Base-by-base conservation (phyloP, 2,329 filamentous ascomycete genomes). In the Microsporum canis region DNA sequence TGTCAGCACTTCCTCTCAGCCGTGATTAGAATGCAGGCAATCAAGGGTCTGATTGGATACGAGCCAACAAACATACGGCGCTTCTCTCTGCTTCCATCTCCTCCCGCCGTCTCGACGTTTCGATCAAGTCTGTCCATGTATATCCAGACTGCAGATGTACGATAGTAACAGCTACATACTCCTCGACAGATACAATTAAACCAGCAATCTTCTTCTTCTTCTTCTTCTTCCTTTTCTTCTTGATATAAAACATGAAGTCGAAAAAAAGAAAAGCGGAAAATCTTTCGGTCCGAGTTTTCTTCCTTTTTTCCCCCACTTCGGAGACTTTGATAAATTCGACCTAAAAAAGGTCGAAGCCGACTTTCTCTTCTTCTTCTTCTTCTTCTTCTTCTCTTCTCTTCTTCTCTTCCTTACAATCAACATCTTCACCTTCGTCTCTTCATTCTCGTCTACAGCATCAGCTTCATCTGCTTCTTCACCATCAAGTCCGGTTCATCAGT, bases 361-460 rank as follows among this genome's bases (percentile, higher is more conserved):
- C 7, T 27, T 47, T 33, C 27, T 53, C 47, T 34, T 27, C 47
- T 14, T 53, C 29, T 33, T 34, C 29, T 34, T 34, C 47, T 27
- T 53, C 47, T 34, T 34, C 29, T 5, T 34, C 47, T 12, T 51
- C 47, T 31, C 60, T 62, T 57, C 58, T 65, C 47, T 36, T 60
- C 38, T 58, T 60, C 49, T 45, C 53, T 57, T 55, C 63, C 57
- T 58, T 62, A 53, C 56, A 38, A 53, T 59, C 57, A 53, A 49
- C 47, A 57, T 57, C 60, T 41, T n/a, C 47, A 47, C 57, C 34
- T 36, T 36, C 10, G 34, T 23, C 34, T 10, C 34, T 36, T 36
- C n/a, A 47, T 7, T 17, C 17, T 7, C 43, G 17, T 47, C 43
- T 23, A 17, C 43, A 23, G 8, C 23, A 23, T 27, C n/a, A 17